Evolutionary conservation across 116 monocot species (phyloP).

Genomic region (Thalassia testudinum): DNA sequence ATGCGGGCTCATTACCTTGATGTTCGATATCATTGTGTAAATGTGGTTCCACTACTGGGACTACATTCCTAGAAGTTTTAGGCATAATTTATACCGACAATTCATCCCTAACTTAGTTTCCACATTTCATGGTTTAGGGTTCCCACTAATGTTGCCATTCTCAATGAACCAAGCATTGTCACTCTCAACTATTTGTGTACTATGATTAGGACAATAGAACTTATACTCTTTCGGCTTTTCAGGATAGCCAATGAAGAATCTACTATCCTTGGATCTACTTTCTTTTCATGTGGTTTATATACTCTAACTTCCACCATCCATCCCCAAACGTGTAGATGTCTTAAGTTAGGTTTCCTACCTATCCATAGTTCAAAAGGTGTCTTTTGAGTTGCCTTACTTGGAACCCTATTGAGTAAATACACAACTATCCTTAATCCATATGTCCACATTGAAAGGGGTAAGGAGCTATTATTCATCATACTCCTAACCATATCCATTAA

Average conservation of each 20-base stretch:
- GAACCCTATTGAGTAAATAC: slow-evolving; percentile 1
- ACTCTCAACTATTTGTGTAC: background rate
- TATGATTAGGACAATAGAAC: slow-evolving; percentile 7
- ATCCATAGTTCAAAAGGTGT: slow-evolving; percentile 2
- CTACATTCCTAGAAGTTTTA: background rate
- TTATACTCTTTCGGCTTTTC: background rate
- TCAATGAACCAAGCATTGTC: slow-evolving; percentile 3
- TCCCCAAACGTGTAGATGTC: background rate
- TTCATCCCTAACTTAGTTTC: background rate
- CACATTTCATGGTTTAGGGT: background rate
- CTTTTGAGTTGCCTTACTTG: background rate
- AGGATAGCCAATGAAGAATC: slow-evolving; percentile 2
- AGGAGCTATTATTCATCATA: background rate
- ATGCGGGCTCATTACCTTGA: background rate
- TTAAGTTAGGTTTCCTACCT: background rate
- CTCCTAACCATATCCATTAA: slow-evolving; percentile 4
- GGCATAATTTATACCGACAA: background rate
- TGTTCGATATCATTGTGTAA: background rate
- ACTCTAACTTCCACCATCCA: background rate
- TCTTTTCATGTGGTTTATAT: slow-evolving; percentile 6
- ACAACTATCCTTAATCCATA: background rate
- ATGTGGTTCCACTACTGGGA: background rate
- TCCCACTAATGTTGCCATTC: slow-evolving; percentile 4
- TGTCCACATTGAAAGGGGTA: background rate
- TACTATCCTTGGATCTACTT: background rate